Evolutionary conservation across 2,329 filamentous ascomycete species (phyloP), one percentile per base, ranked within the genome.

Genomic region (Monosporascus sp.): DNA sequence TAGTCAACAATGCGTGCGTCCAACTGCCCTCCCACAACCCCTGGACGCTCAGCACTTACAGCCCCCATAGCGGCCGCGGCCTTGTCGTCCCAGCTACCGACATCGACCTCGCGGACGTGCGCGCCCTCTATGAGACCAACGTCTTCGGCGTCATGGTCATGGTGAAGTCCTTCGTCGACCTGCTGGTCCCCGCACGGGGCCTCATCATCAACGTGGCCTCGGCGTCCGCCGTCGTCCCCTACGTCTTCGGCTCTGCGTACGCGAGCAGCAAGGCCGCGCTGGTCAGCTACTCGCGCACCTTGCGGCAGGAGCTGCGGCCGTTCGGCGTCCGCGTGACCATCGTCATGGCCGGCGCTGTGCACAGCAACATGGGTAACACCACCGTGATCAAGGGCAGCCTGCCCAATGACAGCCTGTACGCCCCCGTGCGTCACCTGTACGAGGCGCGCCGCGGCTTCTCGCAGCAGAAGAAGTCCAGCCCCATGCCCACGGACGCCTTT

Each of bases 111-210:
- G 72, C 74, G 55, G 76, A 79, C 50, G 75, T 78, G 15, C 77
- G 77, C 53, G 63, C 68, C 56, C 78, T 74, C 5, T 81, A 77
- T 52, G 78, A 81, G 61, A 74, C 75, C 61, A 81, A 81, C 61
- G 76, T 81, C 41, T 79, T 81, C 51, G 78, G 76, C 48, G 72
- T 76, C 56, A 80, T 81, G 76, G 72, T 74, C 64, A 78, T 77
- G 70, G 72, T 71, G 54, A 69, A 76, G 58, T 66, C 72, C 43
- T 80, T 81, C 58, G 65, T 70, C 7, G 67, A 69, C 45, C 69
- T 74, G 22, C 72, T 81, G 31, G 76, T 80, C 51, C 62, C 70
- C 15, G 68, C 76, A 0, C 70, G 71, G 5, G 78, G 78, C 0
- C 71, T 80, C 9, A 72, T 80, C 61, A 64, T 81, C 67, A 80